These are phyloP conservation scores for Argentina anserina DNA, from an alignment of 306 rosid species.

Conservation along the genomic window DNA sequence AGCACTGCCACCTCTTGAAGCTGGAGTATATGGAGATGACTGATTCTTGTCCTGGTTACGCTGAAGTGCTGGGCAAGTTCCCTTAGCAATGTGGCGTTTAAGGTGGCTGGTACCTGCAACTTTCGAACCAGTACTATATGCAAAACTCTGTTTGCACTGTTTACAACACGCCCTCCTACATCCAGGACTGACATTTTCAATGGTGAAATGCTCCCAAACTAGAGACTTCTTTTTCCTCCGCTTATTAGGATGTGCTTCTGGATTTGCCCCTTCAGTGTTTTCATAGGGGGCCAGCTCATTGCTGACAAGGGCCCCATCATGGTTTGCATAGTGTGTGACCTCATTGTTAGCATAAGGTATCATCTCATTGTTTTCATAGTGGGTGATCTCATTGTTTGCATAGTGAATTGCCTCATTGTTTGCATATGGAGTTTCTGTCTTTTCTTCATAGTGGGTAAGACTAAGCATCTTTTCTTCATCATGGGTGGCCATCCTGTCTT, in stretches of 20 bases:
- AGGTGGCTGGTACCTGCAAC: slow-evolving; percentile 98
- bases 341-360: slow-evolving; percentile 16
- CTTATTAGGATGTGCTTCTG: slow-evolving; percentile 74
- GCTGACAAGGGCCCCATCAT: slow-evolving; percentile 15
- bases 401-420: slow-evolving; percentile 17
- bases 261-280: slow-evolving; percentile 41
- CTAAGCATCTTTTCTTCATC: slow-evolving; percentile 39
- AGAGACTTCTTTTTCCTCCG: slow-evolving; percentile 84
- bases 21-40: slow-evolving; percentile 53
- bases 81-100: slow-evolving; percentile 92
- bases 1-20: slow-evolving; percentile 39
- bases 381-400: slow-evolving; percentile 7
- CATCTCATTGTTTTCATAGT: slow-evolving; percentile 35
- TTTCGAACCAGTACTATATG: slow-evolving; percentile 91
- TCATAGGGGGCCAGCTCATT: slow-evolving; percentile 21
- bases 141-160: slow-evolving; percentile 91
- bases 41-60: slow-evolving; percentile 69
- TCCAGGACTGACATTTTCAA: slow-evolving; percentile 73
- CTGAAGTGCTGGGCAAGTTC: slow-evolving; percentile 71
- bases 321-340: background rate
- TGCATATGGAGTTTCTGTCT: slow-evolving; percentile 18
- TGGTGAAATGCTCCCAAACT: slow-evolving; percentile 96
- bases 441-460: slow-evolving; percentile 17
- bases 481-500: slow-evolving; percentile 39
- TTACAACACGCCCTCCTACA: slow-evolving; percentile 94